Base-by-base conservation (phyloP, 495 filamentous ascomycete species). In the Tuber microsphaerosporum region DNA sequence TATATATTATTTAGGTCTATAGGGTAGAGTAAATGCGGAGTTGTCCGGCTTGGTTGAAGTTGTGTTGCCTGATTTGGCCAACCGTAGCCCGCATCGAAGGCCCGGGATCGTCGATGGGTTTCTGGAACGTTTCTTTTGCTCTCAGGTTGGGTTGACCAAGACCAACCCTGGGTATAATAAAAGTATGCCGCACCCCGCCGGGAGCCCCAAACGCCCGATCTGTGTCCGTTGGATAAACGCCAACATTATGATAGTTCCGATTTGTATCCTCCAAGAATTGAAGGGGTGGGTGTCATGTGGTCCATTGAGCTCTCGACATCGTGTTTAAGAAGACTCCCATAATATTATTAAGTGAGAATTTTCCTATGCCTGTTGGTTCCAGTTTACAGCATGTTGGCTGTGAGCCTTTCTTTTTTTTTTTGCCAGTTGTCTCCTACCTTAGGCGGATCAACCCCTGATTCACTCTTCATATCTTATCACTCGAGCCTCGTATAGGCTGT, bases 281-380 rank as follows among this genome's bases (percentile, higher is more conserved):
- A 65, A 26, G 56, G 56, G 56, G n/a, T n/a, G n/a, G 56, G 56
- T 65, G 56, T 65, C 56, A 65, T 65, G 56, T 65, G 51, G 51
- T 22, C 51, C 51, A 61, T 61, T 61, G n/a, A 31, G 56, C n/a
- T 14, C 56, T 65, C 22, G 22, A 12, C 2, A 26, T 22, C 14
- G 22, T 14, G 22, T 56, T 56, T 26, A 37, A 37, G 2, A 56
- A 26, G 22, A 26, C 48, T 26, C 22, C n/a, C 45, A 22, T 48
- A 22, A 5, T 3, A 6, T 37, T 26, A 26, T 56, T n/a, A n/a
- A 14, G 26, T 65, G 56, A 8, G n/a, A 17, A 31, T 31, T 65
- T 65, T 31, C 26, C 26, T 31, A 65, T 10, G 10, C 3, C 12
- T 65, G 56, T 31, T 2, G 0, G 14, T 16, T 6, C n/a, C 26